Conservation (phyloP, 352 stramenopile species). For the Globisporangium abappressorium region DNA sequence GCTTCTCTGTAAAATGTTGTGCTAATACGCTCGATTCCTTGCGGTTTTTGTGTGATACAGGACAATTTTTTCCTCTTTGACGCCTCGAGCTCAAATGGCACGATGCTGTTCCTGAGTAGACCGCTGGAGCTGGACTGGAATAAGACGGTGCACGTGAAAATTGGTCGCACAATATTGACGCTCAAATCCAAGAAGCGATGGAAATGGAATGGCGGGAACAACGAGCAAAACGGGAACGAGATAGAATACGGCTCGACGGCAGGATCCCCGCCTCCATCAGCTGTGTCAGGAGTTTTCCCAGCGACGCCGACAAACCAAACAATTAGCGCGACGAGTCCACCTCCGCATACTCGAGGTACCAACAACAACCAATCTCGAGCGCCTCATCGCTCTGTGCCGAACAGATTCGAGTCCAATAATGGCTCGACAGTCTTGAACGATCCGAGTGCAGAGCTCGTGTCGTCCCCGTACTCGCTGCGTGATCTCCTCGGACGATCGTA, state of each 20-base stretch:
- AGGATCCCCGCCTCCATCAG: not conserved
- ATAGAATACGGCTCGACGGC: slow-evolving; percentile 3
- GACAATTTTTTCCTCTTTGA: slow-evolving; percentile 78
- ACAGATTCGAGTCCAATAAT: slow-evolving; percentile 35
- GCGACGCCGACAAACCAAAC: slow-evolving; percentile 15
- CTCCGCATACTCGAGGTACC: slow-evolving; percentile 1
- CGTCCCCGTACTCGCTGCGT: slow-evolving; percentile 18
- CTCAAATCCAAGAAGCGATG: slow-evolving; percentile 84
- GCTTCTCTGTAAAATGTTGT: not conserved
- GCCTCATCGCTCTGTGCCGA: slow-evolving; percentile 16
- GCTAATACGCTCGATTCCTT: not conserved
- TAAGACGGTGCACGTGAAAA: slow-evolving; percentile 82
- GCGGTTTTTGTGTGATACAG: slow-evolving; percentile 24
- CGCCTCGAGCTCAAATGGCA: slow-evolving; percentile 78
- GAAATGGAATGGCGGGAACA: slow-evolving; percentile 63
- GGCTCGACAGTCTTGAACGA: slow-evolving; percentile 30
- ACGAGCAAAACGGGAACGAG: slow-evolving; percentile 36
- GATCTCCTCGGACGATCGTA: slow-evolving; percentile 13
- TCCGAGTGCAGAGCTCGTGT: slow-evolving; percentile 42
- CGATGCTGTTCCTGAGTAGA: slow-evolving; percentile 81
- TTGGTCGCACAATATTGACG: slow-evolving; percentile 79
- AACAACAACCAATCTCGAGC: slow-evolving; percentile 13
- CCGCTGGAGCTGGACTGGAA: slow-evolving; percentile 82
- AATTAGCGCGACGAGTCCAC: slow-evolving; percentile 11
- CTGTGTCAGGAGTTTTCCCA: not conserved